These are phyloP conservation scores for Nigrospora oryzae DNA, from an alignment of 2,329 filamentous ascomycete species.

Conservation along the genomic window DNA sequence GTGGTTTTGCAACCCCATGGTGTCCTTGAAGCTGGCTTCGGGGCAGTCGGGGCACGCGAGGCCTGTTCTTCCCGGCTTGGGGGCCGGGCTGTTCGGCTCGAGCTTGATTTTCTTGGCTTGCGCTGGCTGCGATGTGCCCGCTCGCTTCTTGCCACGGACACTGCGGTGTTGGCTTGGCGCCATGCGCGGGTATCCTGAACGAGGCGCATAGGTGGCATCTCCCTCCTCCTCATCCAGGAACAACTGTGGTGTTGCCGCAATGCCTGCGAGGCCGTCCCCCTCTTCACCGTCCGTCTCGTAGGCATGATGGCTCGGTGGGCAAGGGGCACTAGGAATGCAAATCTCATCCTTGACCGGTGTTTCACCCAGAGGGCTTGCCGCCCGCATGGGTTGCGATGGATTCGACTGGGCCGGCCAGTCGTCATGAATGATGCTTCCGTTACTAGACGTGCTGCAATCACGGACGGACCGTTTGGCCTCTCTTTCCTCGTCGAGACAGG, in stretches of 20 bases:
- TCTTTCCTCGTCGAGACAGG: conserved; percentile 17
- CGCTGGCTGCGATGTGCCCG: conserved; percentile 6
- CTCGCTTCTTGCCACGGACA: conserved; percentile 10
- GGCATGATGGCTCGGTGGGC: conserved; percentile 3
- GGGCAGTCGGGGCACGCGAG: conserved; percentile 27
- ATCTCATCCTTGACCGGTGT: conserved; percentile 17
- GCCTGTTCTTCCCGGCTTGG: conserved; percentile 12
- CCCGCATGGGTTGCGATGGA: conserved; percentile 6
- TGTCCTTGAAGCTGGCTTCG: conserved; percentile 34
- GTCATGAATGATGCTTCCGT: conserved; percentile 13
- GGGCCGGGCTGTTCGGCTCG: conserved; percentile 6
- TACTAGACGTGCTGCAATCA: conserved; percentile 23
- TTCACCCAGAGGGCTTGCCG: conserved; percentile 17
- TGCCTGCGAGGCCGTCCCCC: conserved; percentile 12
- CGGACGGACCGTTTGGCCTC: conserved; percentile 15
- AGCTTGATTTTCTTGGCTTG: conserved; percentile 16
- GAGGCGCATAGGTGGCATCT: conserved; percentile 1
- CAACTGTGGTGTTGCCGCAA: conserved; percentile 7
- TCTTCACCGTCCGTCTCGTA: conserved; percentile 11
- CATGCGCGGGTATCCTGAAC: no score
- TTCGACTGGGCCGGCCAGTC: conserved; percentile 10
- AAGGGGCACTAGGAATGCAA: conserved; percentile 7
- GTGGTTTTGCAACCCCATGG: conserved; percentile 36
- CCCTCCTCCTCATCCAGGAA: conserved; percentile 14
- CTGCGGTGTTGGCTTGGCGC: no score